phyloP scores from a whole-genome alignment of 306 rosid genomes.

The Senna siamea region DNA sequence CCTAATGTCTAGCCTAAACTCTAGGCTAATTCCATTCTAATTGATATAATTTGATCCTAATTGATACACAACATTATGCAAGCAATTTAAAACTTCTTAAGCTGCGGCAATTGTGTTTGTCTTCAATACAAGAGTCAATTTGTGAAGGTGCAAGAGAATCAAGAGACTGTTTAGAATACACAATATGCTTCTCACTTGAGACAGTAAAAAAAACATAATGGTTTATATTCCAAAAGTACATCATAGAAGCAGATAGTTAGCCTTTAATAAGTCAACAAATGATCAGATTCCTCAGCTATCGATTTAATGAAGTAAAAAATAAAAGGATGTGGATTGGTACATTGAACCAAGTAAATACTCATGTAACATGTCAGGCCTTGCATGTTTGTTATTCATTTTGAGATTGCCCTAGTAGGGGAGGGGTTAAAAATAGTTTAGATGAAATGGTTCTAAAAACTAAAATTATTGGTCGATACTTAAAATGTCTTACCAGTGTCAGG shows the following conservation, averaged over 20 bases:
- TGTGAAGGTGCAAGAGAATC: conserved; percentile 4
- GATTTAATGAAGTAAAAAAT: conserved; percentile 10
- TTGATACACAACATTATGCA: too few relatives aligned
- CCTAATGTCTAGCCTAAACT: too few relatives aligned
- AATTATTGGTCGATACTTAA: conserved; percentile 33
- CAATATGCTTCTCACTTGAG: not conserved
- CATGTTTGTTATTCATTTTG: conserved; percentile 24
- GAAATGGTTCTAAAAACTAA: conserved; percentile 10
- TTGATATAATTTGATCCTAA: too few relatives aligned
- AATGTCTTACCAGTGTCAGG: conserved; percentile 62
- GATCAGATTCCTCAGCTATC: conserved; percentile 14
- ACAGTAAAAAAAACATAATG: conserved; percentile 11
- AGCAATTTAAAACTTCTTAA: not conserved
- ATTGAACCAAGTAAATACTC: conserved; percentile 25
- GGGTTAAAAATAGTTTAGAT: conserved; percentile 6
- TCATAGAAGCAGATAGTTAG: not conserved
- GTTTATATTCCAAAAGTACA: conserved; percentile 13
- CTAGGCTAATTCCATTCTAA: too few relatives aligned
- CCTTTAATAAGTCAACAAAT: conserved; percentile 2
- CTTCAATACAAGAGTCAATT: conserved; percentile 3
- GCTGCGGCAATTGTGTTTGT: conserved; percentile 2
- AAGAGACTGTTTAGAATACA: not conserved
- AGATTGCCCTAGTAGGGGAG: conserved; percentile 21
- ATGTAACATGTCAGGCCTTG: conserved; percentile 22
- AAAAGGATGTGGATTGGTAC: not conserved